phyloP scores from a whole-genome alignment of 176 grass and related monocot species.

The Aegilops speltoides region DNA sequence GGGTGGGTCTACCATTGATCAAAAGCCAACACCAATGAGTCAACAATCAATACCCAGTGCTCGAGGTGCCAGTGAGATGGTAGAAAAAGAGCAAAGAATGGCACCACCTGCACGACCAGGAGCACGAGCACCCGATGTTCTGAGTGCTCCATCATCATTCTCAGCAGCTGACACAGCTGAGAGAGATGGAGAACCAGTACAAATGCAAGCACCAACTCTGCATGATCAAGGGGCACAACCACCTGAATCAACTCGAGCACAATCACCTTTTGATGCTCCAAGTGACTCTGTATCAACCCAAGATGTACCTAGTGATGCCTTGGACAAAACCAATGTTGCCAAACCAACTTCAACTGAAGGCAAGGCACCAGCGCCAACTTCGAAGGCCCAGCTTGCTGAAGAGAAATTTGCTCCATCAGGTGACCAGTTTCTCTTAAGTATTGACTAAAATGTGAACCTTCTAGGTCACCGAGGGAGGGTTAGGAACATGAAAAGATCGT shows the following conservation, averaged over 20 bases:
- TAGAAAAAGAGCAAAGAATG: constrained; percentile 13
- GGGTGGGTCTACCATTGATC: constrained; percentile 11
- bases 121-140: constrained; percentile 18
- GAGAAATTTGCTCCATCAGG: constrained; percentile 5
- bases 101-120: constrained; percentile 19
- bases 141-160: background rate
- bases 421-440: constrained; percentile 6
- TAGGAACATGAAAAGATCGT: background rate
- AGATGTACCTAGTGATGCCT: background rate
- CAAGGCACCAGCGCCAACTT: background rate
- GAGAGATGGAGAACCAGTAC: constrained; percentile 5
- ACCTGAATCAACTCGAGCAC: constrained; percentile 8
- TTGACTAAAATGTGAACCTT: constrained; percentile 6
- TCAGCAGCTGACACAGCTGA: background rate
- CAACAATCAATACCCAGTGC: background rate
- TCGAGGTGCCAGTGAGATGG: constrained; percentile 6
- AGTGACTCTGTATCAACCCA: background rate
- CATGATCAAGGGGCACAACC: background rate
- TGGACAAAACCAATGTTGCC: background rate
- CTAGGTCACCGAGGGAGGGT: background rate
- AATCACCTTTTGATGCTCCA: constrained; percentile 12
- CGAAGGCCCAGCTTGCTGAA: background rate
- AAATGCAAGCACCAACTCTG: constrained; percentile 27
- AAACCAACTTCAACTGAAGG: background rate
- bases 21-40: constrained; percentile 20